These are phyloP conservation scores for Apophysomyces elegans DNA, from an alignment of 371 early-diverging fungal species.

Conservation along the genomic window DNA sequence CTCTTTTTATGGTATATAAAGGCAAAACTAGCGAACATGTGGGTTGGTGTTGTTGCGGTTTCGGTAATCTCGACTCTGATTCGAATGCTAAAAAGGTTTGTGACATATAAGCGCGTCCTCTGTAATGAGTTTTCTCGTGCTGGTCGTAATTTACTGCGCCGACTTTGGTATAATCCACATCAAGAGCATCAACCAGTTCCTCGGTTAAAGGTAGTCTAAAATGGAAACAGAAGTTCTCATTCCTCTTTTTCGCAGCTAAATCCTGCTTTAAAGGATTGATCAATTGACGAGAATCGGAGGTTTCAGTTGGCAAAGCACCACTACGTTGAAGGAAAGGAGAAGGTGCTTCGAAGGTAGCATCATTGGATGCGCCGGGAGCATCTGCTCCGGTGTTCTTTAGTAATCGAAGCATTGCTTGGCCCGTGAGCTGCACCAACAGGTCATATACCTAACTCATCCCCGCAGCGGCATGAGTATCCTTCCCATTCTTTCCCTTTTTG, in stretches of 20 bases:
- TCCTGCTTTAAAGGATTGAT: conserved; percentile 57
- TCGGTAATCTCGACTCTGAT: conserved; percentile 57
- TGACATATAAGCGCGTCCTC: conserved; percentile 81
- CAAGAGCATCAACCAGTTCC: conserved; percentile 60
- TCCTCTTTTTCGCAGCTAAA: conserved; percentile 76
- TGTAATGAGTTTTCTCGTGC: conserved; percentile 25
- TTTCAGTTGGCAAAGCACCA: neutral
- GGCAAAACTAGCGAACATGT: conserved; percentile 81
- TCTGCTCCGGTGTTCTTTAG: conserved; percentile 78
- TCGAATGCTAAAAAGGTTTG: conserved; percentile 82
- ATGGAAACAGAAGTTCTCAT: conserved; percentile 69
- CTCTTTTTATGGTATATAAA: conserved; percentile 86
- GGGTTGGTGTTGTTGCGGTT: conserved; percentile 47
- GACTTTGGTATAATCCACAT: conserved; percentile 54
- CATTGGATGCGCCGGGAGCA: conserved; percentile 59
- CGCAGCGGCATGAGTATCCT: neutral
- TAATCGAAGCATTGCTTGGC: conserved; percentile 83
- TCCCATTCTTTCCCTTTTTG: too few relatives aligned
- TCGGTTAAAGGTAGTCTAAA: conserved; percentile 76
- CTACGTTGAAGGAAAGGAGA: neutral
- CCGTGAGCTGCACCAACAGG: conserved; percentile 85
- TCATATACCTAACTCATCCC: conserved; percentile 71
- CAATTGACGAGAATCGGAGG: conserved; percentile 24
- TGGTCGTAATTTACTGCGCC: neutral
- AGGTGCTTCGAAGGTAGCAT: conserved; percentile 14